These are phyloP conservation scores for Aaosphaeria pasadenensis DNA, from an alignment of 2,329 filamentous ascomycete genomes.

Conservation along the genomic window DNA sequence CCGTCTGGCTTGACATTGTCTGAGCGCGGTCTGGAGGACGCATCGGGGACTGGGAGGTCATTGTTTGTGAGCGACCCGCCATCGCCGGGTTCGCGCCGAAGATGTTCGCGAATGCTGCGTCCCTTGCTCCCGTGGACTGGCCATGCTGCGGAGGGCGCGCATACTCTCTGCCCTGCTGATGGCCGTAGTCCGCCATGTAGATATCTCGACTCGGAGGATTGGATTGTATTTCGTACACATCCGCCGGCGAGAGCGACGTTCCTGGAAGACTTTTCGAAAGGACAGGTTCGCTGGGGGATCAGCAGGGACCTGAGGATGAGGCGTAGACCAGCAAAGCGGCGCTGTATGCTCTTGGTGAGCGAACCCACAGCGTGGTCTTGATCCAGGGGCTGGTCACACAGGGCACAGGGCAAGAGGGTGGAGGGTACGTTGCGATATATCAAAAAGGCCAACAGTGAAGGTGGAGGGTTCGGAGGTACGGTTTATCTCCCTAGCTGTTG, in stretches of 20 bases:
- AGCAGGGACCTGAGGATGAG: slow-evolving; percentile 9
- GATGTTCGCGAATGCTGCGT: slow-evolving; percentile 94
- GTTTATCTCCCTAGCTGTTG: slow-evolving; percentile 15
- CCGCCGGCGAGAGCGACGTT: slow-evolving; percentile 14
- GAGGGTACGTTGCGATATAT: no score
- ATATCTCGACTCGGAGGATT: slow-evolving; percentile 14
- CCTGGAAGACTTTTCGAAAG: slow-evolving; percentile 14
- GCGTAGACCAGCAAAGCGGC: slow-evolving; percentile 5
- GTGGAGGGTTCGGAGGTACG: slow-evolving; percentile 1
- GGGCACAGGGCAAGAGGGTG: no score
- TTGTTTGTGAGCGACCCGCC: slow-evolving; percentile 86
- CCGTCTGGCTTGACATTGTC: slow-evolving; percentile 55
- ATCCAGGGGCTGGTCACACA: no score
- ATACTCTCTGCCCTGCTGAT: slow-evolving; percentile 61
- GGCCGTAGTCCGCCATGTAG: slow-evolving; percentile 62
- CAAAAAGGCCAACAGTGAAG: neutral
- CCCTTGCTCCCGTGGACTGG: slow-evolving; percentile 65
- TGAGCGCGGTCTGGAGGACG: slow-evolving; percentile 68
- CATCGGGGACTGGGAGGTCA: slow-evolving; percentile 75
- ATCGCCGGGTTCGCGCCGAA: slow-evolving; percentile 78
- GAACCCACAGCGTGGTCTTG: no score
- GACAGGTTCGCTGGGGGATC: slow-evolving; percentile 12
- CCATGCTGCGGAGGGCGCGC: slow-evolving; percentile 51
- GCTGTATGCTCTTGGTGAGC: neutral
- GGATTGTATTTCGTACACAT: slow-evolving; percentile 18